Conservation (phyloP, 331 rosid species). For the Malus hybrid region DNA sequence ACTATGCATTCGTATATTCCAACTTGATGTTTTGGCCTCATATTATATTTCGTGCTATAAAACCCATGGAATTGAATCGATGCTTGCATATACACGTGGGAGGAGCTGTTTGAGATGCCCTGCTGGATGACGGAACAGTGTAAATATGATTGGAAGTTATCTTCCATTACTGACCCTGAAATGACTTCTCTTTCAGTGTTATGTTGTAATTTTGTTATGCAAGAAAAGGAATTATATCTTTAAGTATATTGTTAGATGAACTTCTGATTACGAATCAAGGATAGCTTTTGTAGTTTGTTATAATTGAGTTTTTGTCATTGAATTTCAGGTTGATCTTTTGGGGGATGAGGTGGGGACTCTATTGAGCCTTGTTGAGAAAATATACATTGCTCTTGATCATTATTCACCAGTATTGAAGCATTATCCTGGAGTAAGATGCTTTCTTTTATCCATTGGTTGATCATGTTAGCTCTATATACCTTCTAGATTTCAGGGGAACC, state of each 20-base stretch:
- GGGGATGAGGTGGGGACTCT: conserved; percentile 79
- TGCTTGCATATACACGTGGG: background rate
- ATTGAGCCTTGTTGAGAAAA: conserved; percentile 67
- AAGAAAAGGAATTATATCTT: background rate
- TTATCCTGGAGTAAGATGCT: conserved; percentile 81
- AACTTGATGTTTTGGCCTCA: conserved; percentile 7
- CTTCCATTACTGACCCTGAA: background rate
- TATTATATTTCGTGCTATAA: conserved; percentile 1
- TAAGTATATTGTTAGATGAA: background rate
- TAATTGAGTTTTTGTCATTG: conserved; percentile 13
- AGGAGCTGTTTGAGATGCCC: background rate
- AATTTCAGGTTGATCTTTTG: conserved; percentile 87
- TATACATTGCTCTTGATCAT: conserved; percentile 83
- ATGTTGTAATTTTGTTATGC: background rate
- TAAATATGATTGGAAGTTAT: background rate
- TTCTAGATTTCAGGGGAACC: background rate
- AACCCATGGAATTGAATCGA: background rate
- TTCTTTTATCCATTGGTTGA: background rate
- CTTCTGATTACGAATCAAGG: background rate
- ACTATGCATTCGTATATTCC: background rate
- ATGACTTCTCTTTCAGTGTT: background rate
- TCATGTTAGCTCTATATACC: background rate
- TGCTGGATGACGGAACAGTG: background rate
- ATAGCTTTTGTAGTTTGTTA: background rate
- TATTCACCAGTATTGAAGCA: conserved; percentile 90